Base-by-base conservation (phyloP, 2,329 filamentous ascomycete genomes). In the Rutstroemia sp. region DNA sequence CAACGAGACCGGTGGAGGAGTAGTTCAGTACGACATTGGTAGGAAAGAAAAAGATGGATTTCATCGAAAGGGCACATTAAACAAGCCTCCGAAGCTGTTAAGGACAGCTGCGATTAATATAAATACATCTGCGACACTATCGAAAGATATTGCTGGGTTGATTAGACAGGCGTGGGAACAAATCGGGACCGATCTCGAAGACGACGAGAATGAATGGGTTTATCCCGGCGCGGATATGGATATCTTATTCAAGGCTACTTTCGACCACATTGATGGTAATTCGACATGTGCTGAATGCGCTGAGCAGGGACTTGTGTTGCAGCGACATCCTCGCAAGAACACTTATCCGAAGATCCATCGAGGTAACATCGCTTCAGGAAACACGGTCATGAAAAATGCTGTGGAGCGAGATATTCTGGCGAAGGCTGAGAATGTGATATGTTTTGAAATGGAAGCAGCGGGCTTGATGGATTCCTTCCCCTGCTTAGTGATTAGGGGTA, bases 281-380 rank as follows among this genome's bases (percentile, higher is more conserved):
- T 9, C 46, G 1, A 48, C 27, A 34, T 48, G 23, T 16, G 19
- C 8, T 37, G 30, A 27, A 23, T 48, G 46, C 16, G 21, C 27
- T 4, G 6, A 46, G 21, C 44, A 46, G 44, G 23, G 23, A 21
- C 4, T 9, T 46, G 7, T 25, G 12, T 5, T 46, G 1, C 16
- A 27, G 21, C 4, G 19, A 2, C 2, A 6, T 27, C 44, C n/a
- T 16, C 19, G 44, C n/a, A 46, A 46, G 16, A 41, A 16, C 38
- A 41, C 14, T 17, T 41, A 49, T 19, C 25, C 30, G 25, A 17
- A 12, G n/a, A 34, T 97, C 14, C 48, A 51, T 19, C 41, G 48
- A 10, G 42, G 54, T 14, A 51, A 23, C 14, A 56, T 56, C 14
- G 47, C 25, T 27, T 51, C 47, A 14, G 54, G 46, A 25, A 45